Percentiles rank a stretch among this genome's conserved stretches.
Conservation (phyloP, 2,329 filamentous ascomycete genomes). For the Aspergillus melleus region DNA sequence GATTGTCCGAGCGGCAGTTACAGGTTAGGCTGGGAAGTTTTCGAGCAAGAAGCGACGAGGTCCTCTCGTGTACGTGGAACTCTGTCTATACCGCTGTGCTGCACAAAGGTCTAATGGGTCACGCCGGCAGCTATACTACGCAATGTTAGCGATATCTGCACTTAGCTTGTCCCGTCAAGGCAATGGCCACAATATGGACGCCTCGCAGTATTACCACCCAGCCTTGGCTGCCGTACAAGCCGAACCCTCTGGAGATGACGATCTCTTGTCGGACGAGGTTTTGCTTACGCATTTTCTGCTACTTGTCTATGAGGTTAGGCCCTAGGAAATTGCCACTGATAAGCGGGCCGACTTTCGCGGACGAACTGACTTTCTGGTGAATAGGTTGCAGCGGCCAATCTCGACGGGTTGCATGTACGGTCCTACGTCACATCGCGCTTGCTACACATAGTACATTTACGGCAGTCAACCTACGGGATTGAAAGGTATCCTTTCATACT, state of each 20-base stretch:
- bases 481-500: slow-evolving; percentile 54
- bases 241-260: slow-evolving; percentile 46
- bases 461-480: slow-evolving; percentile 44
- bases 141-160: slow-evolving; percentile 59
- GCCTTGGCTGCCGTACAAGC: slow-evolving; percentile 51
- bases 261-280: slow-evolving; percentile 57
- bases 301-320: slow-evolving; percentile 56
- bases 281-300: slow-evolving; percentile 59
- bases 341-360: neutral
- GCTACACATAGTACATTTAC: slow-evolving; percentile 50
- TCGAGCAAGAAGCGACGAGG: slow-evolving; percentile 48
- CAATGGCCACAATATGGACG: slow-evolving; percentile 48
- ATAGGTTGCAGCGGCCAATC: slow-evolving; percentile 49
- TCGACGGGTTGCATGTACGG: slow-evolving; percentile 53
- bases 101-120: slow-evolving; percentile 10
- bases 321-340: neutral
- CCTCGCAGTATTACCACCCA: slow-evolving; percentile 56
- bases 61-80: slow-evolving; percentile 53
- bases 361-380: slow-evolving; percentile 2
- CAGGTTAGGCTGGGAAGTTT: slow-evolving; percentile 41
- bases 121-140: slow-evolving; percentile 52
- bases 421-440: slow-evolving; percentile 56
- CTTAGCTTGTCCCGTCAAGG: slow-evolving; percentile 52
- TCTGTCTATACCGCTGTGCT: slow-evolving; percentile 1
- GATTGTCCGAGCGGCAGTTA: slow-evolving; percentile 20